Evolutionary conservation across 169 alveolate genomes (phyloP).

Genomic region (Toxoplasma gondii): DNA sequence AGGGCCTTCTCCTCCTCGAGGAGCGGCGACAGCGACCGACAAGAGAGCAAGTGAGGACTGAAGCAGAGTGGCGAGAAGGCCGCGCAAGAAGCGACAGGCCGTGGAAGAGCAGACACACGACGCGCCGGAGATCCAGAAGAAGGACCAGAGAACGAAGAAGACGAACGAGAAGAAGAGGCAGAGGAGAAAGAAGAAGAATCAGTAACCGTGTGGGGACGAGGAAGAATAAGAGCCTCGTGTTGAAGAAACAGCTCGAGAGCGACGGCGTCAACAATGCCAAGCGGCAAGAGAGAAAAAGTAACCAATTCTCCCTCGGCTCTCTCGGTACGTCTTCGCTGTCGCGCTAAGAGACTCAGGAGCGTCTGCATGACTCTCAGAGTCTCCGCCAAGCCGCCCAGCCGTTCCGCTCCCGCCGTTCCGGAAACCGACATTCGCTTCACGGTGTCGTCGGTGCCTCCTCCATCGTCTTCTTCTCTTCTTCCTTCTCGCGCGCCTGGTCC

Average conservation of each 20-base stretch:
- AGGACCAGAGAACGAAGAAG: background rate
- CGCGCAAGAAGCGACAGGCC: background rate
- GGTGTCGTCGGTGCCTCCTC: too few species aligned
- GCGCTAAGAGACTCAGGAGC: background rate
- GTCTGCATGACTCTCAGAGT: background rate
- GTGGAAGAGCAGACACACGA: background rate
- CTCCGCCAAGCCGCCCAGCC: background rate
- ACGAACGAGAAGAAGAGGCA: background rate
- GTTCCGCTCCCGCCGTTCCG: background rate
- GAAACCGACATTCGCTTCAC: too few species aligned
- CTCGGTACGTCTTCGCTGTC: background rate
- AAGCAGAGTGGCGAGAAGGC: background rate
- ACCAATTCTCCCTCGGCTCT: too few species aligned
- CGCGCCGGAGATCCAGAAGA: background rate
- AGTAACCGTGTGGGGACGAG: background rate
- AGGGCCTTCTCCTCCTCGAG: background rate
- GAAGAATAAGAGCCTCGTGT: background rate
- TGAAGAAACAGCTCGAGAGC: slow-evolving; percentile 11
- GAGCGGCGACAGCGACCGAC: background rate
- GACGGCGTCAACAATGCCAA: slow-evolving; percentile 5
- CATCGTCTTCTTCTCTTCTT: too few species aligned
- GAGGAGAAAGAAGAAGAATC: background rate
- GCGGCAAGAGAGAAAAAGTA: background rate
- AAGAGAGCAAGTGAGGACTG: background rate
- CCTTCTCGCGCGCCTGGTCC: too few species aligned